These are phyloP conservation scores for Nitzschia sp. DNA, from an alignment of 108 stramenopile species.

Conservation along the genomic window DNA sequence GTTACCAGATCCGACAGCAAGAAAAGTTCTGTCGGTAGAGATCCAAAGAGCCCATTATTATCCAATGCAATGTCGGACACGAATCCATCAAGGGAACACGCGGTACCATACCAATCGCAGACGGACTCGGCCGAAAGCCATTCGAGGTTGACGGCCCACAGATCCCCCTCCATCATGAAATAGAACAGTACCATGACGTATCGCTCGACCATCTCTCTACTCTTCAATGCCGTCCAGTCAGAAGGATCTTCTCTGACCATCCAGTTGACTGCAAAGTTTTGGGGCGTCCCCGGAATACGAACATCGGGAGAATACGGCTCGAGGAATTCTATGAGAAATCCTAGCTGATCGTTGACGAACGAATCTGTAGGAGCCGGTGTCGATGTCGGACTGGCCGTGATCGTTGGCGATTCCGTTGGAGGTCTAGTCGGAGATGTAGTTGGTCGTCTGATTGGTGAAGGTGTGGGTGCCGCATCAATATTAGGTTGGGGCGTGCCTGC, in stretches of 20 bases:
- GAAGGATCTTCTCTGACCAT: slow-evolving; percentile 19
- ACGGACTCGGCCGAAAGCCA: slow-evolving; percentile 29
- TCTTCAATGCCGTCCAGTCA: slow-evolving; percentile 5
- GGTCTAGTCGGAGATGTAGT: background rate
- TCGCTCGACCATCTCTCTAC: slow-evolving; percentile 22
- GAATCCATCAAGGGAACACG: slow-evolving; percentile 21
- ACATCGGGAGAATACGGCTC: slow-evolving; percentile 35
- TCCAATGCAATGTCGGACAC: slow-evolving; percentile 23
- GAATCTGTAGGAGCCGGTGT: background rate
- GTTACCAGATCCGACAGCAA: background rate
- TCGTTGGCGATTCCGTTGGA: slow-evolving; percentile 15
- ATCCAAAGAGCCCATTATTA: slow-evolving; percentile 15
- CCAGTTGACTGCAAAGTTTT: slow-evolving; percentile 23
- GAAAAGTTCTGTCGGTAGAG: slow-evolving; percentile 12
- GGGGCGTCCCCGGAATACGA: slow-evolving; percentile 46
- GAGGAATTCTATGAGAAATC: background rate
- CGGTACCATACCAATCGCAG: slow-evolving; percentile 43
- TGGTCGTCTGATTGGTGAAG: background rate
- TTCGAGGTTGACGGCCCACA: slow-evolving; percentile 11
- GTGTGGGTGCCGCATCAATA: slow-evolving; percentile 11
- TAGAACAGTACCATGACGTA: slow-evolving; percentile 23
- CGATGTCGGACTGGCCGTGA: background rate
- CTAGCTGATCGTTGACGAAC: background rate
- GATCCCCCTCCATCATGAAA: slow-evolving; percentile 15
- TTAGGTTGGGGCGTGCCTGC: background rate